These are phyloP conservation scores for Beauveria bassiana DNA, from an alignment of 2,329 filamentous ascomycete genomes.

Conservation along the genomic window DNA sequence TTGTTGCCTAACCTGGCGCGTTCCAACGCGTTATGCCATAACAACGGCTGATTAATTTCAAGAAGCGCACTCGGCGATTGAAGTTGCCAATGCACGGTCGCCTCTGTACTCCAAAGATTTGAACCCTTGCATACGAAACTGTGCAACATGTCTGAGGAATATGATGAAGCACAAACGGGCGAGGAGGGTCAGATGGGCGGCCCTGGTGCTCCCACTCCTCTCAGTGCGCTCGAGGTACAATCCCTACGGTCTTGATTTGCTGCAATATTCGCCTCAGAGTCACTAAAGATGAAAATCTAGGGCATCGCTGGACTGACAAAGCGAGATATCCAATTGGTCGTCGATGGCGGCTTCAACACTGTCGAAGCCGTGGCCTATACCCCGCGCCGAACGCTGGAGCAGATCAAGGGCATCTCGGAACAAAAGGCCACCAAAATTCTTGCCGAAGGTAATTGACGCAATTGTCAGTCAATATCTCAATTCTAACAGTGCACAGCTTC, in stretches of 20 bases:
- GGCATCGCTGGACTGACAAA: slow-evolving; percentile 86
- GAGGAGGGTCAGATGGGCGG: slow-evolving; percentile 70
- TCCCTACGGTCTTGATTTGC: neutral
- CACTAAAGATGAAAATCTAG: slow-evolving; percentile 35
- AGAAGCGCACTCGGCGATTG: neutral
- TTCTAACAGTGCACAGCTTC: slow-evolving; percentile 52
- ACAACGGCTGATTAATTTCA: slow-evolving; percentile 7
- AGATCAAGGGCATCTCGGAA: slow-evolving; percentile 97
- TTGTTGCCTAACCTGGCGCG: slow-evolving; percentile 8
- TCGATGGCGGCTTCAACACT: slow-evolving; percentile 90
- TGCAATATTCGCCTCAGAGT: neutral
- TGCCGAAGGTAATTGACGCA: slow-evolving; percentile 58
- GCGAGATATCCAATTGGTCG: slow-evolving; percentile 85
- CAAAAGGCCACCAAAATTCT: slow-evolving; percentile 91
- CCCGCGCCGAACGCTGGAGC: slow-evolving; percentile 73
- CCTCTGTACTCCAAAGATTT: neutral
- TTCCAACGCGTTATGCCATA: slow-evolving; percentile 10
- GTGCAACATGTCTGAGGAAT: slow-evolving; percentile 41
- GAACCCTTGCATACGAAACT: neutral
- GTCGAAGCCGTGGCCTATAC: slow-evolving; percentile 95
- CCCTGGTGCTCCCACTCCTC: slow-evolving; percentile 87
- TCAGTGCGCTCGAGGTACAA: slow-evolving; percentile 75
- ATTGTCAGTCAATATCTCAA: neutral
- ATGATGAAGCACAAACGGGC: slow-evolving; percentile 56
- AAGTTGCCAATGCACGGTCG: neutral